Conservation (phyloP, 1,284 basidiomycete species). For the Moesziomyces parantarcticus region DNA sequence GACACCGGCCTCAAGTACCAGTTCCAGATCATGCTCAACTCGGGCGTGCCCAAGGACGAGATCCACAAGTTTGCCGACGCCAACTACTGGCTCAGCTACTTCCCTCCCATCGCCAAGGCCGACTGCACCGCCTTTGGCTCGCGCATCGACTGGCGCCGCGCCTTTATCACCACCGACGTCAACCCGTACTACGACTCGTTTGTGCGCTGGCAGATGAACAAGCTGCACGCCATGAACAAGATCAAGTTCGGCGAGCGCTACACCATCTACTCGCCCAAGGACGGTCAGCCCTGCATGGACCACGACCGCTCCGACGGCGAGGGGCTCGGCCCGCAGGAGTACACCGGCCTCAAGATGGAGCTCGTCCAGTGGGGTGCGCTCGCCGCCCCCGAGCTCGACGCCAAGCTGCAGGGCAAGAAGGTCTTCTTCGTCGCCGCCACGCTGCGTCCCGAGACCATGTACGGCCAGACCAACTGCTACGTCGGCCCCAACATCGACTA, state of each 20-base stretch:
- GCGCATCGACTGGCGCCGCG: slow-evolving; percentile 95
- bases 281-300: slow-evolving; percentile 99
- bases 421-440: slow-evolving; percentile 95
- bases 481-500: slow-evolving; percentile 92
- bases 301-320: slow-evolving; percentile 97
- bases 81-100: slow-evolving; percentile 89
- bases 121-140: slow-evolving; percentile 90
- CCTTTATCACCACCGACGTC: slow-evolving; percentile 92
- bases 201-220: slow-evolving; percentile 98
- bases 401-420: slow-evolving; percentile 77
- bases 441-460: slow-evolving; percentile 97
- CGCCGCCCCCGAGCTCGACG: slow-evolving; percentile 74
- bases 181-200: slow-evolving; percentile 99
- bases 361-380: slow-evolving; percentile 73
- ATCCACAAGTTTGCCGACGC: slow-evolving; percentile 97
- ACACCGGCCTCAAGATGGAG: slow-evolving; percentile 95
- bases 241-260: slow-evolving; percentile 93
- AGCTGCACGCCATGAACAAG: slow-evolving; percentile 75
- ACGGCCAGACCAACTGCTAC: slow-evolving; percentile 96
- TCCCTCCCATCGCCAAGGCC: slow-evolving; percentile 89
- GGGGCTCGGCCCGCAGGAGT: slow-evolving; percentile 94
- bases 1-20: slow-evolving; percentile 94
- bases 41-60: slow-evolving; percentile 81
- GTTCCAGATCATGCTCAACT: slow-evolving; percentile 97
- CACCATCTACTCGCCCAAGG: slow-evolving; percentile 99